phyloP scores from a whole-genome alignment of 257 asterid genomes.

The Eucommia ulmoides region DNA sequence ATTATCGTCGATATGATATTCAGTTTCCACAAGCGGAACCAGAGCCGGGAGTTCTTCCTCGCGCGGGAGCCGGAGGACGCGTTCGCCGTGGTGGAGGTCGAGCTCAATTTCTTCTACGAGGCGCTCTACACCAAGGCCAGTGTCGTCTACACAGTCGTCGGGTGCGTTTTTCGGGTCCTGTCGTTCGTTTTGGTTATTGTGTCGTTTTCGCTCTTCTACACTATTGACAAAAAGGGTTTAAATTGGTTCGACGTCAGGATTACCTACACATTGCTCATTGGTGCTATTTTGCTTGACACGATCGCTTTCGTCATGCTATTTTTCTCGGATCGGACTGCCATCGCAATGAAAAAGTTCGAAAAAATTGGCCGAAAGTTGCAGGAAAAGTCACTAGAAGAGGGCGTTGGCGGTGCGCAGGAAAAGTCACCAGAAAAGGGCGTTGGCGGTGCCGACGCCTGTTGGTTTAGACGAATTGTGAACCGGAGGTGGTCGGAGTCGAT shows the following conservation, averaged over 20 bases:
- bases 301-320: slow-evolving; percentile 23
- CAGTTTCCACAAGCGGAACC: slow-evolving; percentile 31
- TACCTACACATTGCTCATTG: too few relatives aligned
- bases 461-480: too few relatives aligned
- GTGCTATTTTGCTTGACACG: slow-evolving; percentile 30
- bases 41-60: slow-evolving; percentile 24
- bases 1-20: slow-evolving; percentile 39
- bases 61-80: slow-evolving; percentile 25
- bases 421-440: not conserved
- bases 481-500: too few relatives aligned
- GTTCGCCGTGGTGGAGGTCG: slow-evolving; percentile 31
- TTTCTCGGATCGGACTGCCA: slow-evolving; percentile 24
- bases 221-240: slow-evolving; percentile 12
- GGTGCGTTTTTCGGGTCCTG: too few relatives aligned
- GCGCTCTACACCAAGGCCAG: too few relatives aligned
- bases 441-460: slow-evolving; percentile 1
- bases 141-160: too few relatives aligned
- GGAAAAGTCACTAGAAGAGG: slow-evolving; percentile 20
- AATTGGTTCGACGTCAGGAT: slow-evolving; percentile 14
- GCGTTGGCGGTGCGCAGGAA: not conserved
- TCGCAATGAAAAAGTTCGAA: slow-evolving; percentile 6
- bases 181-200: too few relatives aligned
- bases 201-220: slow-evolving; percentile 24
- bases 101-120: slow-evolving; percentile 49
- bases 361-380: too few relatives aligned